Conservation (phyloP, 2,329 filamentous ascomycete species). For the Aspergillus puulaauensis region DNA sequence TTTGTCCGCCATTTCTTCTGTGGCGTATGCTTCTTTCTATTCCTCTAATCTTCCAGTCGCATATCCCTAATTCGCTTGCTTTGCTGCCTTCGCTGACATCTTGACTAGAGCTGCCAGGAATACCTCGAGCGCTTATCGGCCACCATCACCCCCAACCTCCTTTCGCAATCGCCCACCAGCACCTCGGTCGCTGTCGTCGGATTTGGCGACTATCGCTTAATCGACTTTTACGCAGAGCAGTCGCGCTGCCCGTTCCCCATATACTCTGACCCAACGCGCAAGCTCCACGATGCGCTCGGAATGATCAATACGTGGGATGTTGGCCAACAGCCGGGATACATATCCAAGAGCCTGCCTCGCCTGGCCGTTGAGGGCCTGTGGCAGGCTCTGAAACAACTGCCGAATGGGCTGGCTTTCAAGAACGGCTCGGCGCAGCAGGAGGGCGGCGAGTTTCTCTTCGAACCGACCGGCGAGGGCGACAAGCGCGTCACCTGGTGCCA, state of each 20-base stretch:
- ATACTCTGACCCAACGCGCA: slow-evolving; percentile 70
- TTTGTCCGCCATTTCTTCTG: slow-evolving; percentile 82
- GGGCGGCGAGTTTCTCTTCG: slow-evolving; percentile 78
- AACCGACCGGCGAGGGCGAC: slow-evolving; percentile 33
- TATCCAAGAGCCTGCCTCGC: slow-evolving; percentile 51
- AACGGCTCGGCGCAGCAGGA: slow-evolving; percentile 68
- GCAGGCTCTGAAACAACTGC: slow-evolving; percentile 61
- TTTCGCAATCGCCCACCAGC: slow-evolving; percentile 46
- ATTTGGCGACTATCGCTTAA: slow-evolving; percentile 68
- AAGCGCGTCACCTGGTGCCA: slow-evolving; percentile 70
- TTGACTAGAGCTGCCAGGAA: slow-evolving; percentile 68
- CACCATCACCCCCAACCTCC: slow-evolving; percentile 50
- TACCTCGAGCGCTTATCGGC: slow-evolving; percentile 65
- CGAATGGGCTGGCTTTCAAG: slow-evolving; percentile 59
- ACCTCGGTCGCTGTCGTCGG: slow-evolving; percentile 70
- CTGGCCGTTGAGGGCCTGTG: slow-evolving; percentile 51
- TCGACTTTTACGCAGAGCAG: slow-evolving; percentile 63
- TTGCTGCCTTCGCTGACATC: background rate
- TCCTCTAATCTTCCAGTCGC: slow-evolving; percentile 17
- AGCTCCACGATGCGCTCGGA: slow-evolving; percentile 65
- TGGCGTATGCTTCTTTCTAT: slow-evolving; percentile 56
- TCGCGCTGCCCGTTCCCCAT: slow-evolving; percentile 71
- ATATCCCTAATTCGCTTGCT: background rate
- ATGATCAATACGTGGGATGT: slow-evolving; percentile 66
- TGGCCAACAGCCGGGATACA: slow-evolving; percentile 65